Evolutionary conservation across 164 flowering plant species (phyloP).

Genomic region (Piper longum): DNA sequence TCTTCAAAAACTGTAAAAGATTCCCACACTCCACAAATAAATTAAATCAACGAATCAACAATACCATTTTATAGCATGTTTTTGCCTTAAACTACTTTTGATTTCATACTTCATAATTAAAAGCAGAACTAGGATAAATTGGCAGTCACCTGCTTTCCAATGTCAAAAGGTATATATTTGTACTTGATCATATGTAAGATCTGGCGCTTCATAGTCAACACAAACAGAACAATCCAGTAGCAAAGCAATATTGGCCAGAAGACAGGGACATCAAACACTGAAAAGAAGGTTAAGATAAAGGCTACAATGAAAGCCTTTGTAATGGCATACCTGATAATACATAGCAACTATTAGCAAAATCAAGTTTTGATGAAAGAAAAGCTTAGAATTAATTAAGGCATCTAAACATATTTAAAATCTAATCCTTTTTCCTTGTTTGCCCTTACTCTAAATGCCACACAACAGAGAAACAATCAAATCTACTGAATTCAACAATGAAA

Average conservation of each 20-base stretch:
- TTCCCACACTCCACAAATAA: no score
- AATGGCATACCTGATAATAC: conserved; percentile 46
- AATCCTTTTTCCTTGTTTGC: neutral
- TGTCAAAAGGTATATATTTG: conserved; percentile 54
- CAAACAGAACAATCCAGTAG: conserved; percentile 62
- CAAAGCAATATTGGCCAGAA: conserved; percentile 73
- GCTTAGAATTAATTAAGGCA: neutral
- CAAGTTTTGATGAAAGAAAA: neutral
- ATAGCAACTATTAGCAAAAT: neutral
- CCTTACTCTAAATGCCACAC: no score
- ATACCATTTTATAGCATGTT: no score
- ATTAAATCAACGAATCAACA: no score
- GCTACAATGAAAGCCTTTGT: conserved; percentile 66
- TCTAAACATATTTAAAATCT: no score
- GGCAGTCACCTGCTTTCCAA: conserved; percentile 57
- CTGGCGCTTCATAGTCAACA: conserved; percentile 75
- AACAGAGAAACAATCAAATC: no score
- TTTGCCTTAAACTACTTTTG: no score
- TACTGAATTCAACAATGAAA: no score
- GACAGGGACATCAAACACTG: conserved; percentile 63
- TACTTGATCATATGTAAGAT: conserved; percentile 68
- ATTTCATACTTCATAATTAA: no score
- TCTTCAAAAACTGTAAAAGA: no score
- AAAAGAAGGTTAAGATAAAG: conserved; percentile 64
- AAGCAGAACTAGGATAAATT: neutral